Conservation (phyloP, 164 flowering plant genomes). For the Macadamia integrifolia region DNA sequence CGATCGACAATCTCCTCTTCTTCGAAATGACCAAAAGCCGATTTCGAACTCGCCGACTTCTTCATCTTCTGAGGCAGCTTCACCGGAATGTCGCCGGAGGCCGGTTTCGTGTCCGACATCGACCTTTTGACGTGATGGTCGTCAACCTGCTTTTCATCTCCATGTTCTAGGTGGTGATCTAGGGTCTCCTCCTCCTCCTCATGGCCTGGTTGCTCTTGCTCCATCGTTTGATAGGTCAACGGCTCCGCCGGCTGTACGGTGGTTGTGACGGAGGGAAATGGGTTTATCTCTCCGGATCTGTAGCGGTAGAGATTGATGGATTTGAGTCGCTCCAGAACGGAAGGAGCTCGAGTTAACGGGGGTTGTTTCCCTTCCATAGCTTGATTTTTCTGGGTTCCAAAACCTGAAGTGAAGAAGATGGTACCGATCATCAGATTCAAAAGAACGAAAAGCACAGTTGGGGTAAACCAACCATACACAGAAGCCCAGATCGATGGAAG, state of each 20-base stretch:
- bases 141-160: background rate
- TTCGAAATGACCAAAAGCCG: constrained; percentile 7
- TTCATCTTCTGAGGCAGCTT: constrained; percentile 21
- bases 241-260: background rate
- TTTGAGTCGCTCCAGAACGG: constrained; percentile 35
- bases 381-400: constrained; percentile 11
- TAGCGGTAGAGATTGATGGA: constrained; percentile 32
- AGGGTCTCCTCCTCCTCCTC: background rate
- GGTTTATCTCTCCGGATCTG: constrained; percentile 13
- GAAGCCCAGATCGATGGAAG: constrained; percentile 22
- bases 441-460: constrained; percentile 57
- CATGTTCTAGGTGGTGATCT: too few relatives aligned
- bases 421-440: constrained; percentile 57
- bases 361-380: background rate
- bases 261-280: background rate
- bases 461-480: constrained; percentile 51
- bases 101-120: constrained; percentile 13
- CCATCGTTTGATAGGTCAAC: background rate
- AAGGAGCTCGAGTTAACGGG: constrained; percentile 25
- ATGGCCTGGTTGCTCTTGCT: background rate
- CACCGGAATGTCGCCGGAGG: constrained; percentile 10
- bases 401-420: constrained; percentile 37
- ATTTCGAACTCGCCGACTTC: constrained; percentile 23
- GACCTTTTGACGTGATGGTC: constrained; percentile 6
- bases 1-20: constrained; percentile 18